These are phyloP conservation scores for Verticillium klebahnii DNA, from an alignment of 2,329 filamentous ascomycete genomes.

Conservation along the genomic window DNA sequence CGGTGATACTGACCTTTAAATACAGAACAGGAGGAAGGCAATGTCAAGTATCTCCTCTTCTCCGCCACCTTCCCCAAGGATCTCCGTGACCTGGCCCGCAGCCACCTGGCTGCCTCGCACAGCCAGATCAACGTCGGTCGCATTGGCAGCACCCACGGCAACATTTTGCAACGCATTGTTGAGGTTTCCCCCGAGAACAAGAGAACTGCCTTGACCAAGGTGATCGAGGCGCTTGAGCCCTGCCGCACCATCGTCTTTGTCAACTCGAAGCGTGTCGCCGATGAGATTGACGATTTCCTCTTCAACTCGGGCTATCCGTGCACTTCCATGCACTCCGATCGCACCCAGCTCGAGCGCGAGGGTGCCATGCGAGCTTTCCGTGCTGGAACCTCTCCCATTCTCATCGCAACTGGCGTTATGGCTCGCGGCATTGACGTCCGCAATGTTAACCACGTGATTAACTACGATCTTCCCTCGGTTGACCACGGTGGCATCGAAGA, in stretches of 20 bases:
- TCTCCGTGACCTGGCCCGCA: constrained; percentile 70
- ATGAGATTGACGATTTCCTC: constrained; percentile 82
- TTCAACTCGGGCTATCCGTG: constrained; percentile 76
- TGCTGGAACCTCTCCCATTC: constrained; percentile 66
- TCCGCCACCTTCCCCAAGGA: constrained; percentile 88
- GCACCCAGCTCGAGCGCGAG: constrained; percentile 87
- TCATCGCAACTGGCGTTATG: constrained; percentile 82
- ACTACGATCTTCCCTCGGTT: constrained; percentile 76
- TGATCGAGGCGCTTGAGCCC: constrained; percentile 66
- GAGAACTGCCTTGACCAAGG: constrained; percentile 63
- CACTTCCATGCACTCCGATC: constrained; percentile 83
- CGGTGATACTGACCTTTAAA: constrained; percentile 3
- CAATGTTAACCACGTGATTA: constrained; percentile 87
- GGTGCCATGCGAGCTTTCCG: constrained; percentile 86
- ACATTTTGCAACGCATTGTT: constrained; percentile 76
- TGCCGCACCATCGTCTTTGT: constrained; percentile 85
- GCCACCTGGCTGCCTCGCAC: constrained; percentile 69
- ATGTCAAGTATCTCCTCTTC: constrained; percentile 74
- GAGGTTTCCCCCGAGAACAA: constrained; percentile 64
- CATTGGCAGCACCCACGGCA: constrained; percentile 74
- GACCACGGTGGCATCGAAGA: constrained; percentile 85
- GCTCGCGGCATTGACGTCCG: constrained; percentile 86
- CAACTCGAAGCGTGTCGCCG: constrained; percentile 73
- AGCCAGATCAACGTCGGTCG: constrained; percentile 83
- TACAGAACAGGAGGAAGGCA: constrained; percentile 69